phyloP scores from a whole-genome alignment of 768 basidiomycete genomes.

The Mycena polygramma region DNA sequence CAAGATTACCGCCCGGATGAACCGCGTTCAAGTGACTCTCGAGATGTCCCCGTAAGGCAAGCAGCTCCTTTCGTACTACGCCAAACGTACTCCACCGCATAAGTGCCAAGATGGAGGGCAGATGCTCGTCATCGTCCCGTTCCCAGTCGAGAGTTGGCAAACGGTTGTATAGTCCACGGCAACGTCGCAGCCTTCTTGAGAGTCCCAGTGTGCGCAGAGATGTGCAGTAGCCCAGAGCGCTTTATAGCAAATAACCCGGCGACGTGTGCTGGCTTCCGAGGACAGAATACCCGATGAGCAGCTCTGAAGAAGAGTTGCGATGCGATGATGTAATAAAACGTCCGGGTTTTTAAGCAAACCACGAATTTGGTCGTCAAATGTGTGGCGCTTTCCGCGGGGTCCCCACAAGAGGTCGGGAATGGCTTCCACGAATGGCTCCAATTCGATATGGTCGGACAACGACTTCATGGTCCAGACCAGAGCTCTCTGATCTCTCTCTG shows the following conservation, averaged over 20 bases:
- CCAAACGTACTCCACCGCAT: too few relatives aligned
- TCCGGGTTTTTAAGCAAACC: neutral
- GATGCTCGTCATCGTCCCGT: too few relatives aligned
- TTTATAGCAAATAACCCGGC: neutral
- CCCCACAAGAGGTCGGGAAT: constrained; percentile 12
- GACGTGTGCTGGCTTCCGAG: neutral
- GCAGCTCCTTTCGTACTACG: neutral
- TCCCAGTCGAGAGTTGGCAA: too few relatives aligned
- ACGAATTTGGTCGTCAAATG: neutral
- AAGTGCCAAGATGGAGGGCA: too few relatives aligned
- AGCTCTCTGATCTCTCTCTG: neutral
- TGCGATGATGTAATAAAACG: neutral
- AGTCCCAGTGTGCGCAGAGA: too few relatives aligned
- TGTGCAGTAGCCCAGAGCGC: neutral
- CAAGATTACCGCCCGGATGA: too few relatives aligned
- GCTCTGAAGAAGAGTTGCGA: neutral
- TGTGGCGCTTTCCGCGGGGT: neutral
- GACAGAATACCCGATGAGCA: neutral
- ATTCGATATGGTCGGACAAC: neutral
- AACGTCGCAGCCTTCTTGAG: too few relatives aligned
- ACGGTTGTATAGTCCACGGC: neutral
- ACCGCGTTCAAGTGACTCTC: too few relatives aligned
- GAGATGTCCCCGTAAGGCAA: neutral
- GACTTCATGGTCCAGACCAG: constrained; percentile 10
- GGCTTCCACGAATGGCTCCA: constrained; percentile 9